Conservation (phyloP, 768 basidiomycete species). For the Udeniomyces megalosporus region DNA sequence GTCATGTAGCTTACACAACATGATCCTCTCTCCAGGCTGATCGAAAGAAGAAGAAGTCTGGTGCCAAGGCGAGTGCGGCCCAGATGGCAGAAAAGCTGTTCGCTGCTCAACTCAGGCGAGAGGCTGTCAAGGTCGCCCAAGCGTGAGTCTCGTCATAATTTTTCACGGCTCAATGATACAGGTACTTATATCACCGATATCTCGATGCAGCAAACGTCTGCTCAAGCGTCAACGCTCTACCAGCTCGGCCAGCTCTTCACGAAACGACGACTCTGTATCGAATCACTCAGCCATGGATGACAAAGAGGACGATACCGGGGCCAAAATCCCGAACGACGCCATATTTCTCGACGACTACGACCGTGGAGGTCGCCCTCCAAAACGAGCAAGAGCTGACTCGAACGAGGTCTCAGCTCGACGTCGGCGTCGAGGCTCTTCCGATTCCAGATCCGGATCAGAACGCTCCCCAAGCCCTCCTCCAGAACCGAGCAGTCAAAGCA, state of each 20-base stretch:
- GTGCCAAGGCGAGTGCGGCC: constrained; percentile 68
- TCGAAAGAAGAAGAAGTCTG: constrained; percentile 75
- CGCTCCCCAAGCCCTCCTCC: constrained; percentile 20
- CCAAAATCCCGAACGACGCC: constrained; percentile 49
- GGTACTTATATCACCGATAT: no score
- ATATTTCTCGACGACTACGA: constrained; percentile 80
- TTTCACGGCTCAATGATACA: no score
- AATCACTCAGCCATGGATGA: constrained; percentile 31
- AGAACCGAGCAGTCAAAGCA: neutral
- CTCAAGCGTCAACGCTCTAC: neutral
- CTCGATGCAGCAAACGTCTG: neutral
- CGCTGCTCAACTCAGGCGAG: constrained; percentile 80
- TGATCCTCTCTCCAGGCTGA: constrained; percentile 42
- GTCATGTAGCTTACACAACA: no score
- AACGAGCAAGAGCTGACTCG: constrained; percentile 25
- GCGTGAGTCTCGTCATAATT: constrained; percentile 20
- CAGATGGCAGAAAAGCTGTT: constrained; percentile 81
- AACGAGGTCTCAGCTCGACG: constrained; percentile 18
- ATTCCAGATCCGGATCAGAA: constrained; percentile 33
- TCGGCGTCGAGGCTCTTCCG: constrained; percentile 12
- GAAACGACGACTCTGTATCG: neutral
- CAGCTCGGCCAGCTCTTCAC: no score
- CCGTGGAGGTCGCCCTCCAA: constrained; percentile 35
- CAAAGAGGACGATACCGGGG: constrained; percentile 36
- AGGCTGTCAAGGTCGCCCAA: constrained; percentile 52